Conservation (phyloP, 495 filamentous ascomycete genomes). For the Cenococcum geophilum region DNA sequence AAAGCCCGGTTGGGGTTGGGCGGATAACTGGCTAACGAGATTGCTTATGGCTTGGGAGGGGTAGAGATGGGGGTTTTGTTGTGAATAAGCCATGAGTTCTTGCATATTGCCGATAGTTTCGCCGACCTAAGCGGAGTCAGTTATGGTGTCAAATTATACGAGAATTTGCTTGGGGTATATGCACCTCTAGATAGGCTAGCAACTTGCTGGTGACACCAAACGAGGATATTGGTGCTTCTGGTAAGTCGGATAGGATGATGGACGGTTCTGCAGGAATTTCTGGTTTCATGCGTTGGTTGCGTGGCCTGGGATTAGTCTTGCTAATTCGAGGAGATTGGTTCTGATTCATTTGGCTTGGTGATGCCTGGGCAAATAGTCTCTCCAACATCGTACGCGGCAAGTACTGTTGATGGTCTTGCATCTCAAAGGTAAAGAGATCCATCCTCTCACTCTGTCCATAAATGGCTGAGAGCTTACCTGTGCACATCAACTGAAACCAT, state of each 20-base stretch:
- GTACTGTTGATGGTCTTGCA: constrained; percentile 31
- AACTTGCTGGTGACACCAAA: constrained; percentile 31
- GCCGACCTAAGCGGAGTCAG: constrained; percentile 31
- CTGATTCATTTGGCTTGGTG: constrained; percentile 27
- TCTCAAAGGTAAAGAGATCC: constrained; percentile 34
- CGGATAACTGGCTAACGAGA: constrained; percentile 26
- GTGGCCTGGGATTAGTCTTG: constrained; percentile 28
- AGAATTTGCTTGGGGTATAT: not conserved
- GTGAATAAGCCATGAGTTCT: constrained; percentile 35
- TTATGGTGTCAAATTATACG: not conserved
- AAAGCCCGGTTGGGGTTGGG: constrained; percentile 15
- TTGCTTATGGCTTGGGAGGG: constrained; percentile 34
- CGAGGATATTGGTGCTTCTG: constrained; percentile 25
- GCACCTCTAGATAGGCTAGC: constrained; percentile 39
- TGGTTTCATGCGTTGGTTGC: constrained; percentile 17
- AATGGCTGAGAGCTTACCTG: constrained; percentile 33
- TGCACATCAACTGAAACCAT: constrained; percentile 20
- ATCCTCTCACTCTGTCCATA: constrained; percentile 34
- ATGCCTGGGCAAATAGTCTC: constrained; percentile 23
- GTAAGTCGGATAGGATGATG: constrained; percentile 31
- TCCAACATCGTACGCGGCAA: constrained; percentile 30
- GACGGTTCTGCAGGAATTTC: constrained; percentile 30
- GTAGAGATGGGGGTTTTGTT: constrained; percentile 31
- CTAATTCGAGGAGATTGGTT: constrained; percentile 39
- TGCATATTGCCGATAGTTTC: constrained; percentile 40